Base-by-base conservation (phyloP, 257 asterid species). In the Gentiana dahurica region DNA sequence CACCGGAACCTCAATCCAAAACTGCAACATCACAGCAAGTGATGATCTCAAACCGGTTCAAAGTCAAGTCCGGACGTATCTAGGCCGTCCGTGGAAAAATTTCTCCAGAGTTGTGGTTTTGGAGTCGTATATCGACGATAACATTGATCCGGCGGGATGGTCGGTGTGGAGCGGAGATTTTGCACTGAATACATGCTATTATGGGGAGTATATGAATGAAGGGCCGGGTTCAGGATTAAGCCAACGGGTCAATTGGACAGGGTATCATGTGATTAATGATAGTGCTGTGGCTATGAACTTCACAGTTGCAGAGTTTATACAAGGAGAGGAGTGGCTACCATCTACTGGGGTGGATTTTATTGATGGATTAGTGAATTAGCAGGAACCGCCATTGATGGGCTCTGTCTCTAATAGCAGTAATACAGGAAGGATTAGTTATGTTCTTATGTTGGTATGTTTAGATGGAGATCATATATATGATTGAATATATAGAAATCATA, bases 61-160 rank as follows among this genome's bases (percentile, higher is more conserved):
- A 39, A 49, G 49, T 5, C 66, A 73, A 46, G 67, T 62, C 62
- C 77, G 62, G 4, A 66, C 81, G 1, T 81, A 66, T 38, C 61
- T 81, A 6, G 89, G 89, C 12, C 76, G 89, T n/a, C 89, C 89
- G 1, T 81, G 86, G 86, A 79, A 71, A 59, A 76, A 73, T 58
- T 78, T 64, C 55, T 75, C 89, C 35, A 69, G 86, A 66, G 80
- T 84, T 1, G 81, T 69, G 49, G 73, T 81, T 48, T 71, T 81
- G 81, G 62, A 79, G 55, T 74, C 84, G 2, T n/a, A 49, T 63
- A 62, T 82, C 1, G 75, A 67, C 1, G 73, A 66, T 55, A 58
- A 12, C 1, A 53, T 82, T 4, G 77, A 76, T 55, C 89, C 89
- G 51, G 71, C 81, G 0, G 86, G 89, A 11, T 82, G 89, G 89